phyloP scores from a whole-genome alignment of 2,329 filamentous ascomycete genomes.

The Fusarium xyrophilum region DNA sequence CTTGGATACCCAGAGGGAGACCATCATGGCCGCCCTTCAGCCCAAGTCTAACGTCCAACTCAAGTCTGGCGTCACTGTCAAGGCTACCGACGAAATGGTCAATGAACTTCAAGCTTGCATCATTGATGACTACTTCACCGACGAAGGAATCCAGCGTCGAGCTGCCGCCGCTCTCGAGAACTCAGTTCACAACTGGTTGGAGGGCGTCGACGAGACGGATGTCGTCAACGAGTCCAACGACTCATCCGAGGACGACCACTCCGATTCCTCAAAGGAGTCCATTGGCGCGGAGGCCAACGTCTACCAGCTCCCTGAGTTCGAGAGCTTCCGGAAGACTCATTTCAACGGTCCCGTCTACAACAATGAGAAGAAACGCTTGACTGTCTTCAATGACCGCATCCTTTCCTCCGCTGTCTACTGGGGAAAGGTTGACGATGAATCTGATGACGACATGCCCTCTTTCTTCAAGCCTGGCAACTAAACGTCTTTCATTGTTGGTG shows the following conservation, averaged over 20 bases:
- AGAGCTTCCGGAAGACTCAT: background rate
- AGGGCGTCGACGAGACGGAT: rapidly evolving
- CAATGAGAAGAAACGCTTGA: background rate
- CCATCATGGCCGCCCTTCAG: background rate
- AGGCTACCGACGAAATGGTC: rapidly evolving
- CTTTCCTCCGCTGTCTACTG: background rate
- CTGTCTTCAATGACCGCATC: background rate
- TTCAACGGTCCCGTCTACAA: background rate
- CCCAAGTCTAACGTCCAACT: background rate
- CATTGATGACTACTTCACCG: background rate
- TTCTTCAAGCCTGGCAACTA: background rate
- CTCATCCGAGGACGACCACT: background rate
- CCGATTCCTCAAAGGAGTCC: background rate
- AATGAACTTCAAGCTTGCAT: background rate
- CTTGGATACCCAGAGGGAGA: background rate
- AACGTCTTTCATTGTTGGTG: too few species aligned
- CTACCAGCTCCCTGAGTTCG: background rate
- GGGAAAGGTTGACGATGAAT: background rate
- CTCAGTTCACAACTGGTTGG: background rate
- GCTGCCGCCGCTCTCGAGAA: rapidly evolving
- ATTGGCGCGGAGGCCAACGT: background rate
- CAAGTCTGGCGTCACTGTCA: background rate
- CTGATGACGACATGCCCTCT: background rate
- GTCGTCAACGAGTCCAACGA: background rate
- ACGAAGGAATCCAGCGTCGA: rapidly evolving